Evolutionary conservation across 2,329 filamentous ascomycete genomes (phyloP), one percentile per base, ranked within the genome.

Genomic region (Aspergillaceae sp.): DNA sequence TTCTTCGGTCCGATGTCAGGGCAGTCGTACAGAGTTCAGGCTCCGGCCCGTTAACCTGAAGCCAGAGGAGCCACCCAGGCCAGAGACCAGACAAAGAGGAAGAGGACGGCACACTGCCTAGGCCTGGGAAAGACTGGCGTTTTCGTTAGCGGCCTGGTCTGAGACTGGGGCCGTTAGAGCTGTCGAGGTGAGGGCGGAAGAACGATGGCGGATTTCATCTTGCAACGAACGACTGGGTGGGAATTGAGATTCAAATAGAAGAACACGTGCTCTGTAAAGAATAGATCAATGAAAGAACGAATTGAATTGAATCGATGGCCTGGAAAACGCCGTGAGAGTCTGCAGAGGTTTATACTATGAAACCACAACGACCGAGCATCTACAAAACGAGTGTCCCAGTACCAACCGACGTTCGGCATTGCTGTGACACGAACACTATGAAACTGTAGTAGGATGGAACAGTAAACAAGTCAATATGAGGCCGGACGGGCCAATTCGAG

Each of bases 41-140:
- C 19, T 2, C 19, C 2, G 19, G 19, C 1, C 19, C 19, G 19
- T 19, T 19, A 19, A 19, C 19, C 19, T 71, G 26, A 11, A 38
- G 19, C 36, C 36, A 38, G 36, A 38, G 11, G 36, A 38, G 19
- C 5, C 19, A 7, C 11, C 8, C 6, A 4, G 27, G 11, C 36
- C 36, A 8, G 36, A 38, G 11, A 36, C 26, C 26, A 26, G 26
- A 28, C 2, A 4, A 3, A 26, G 36, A 38, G 36, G 8, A 11
- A 26, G 36, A 38, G n/a, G n/a, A 7, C 4, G 34, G 19, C 5
- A 7, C 34, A 19, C 34, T 3, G 7, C 29, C 29, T 8, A 8
- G 70, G 51, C 67, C 68, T 6, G 36, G 36, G 36, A 38, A 38
- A 19, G 27, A 19, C 8, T 26, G 11, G 4, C 36, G 36, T 19